Conservation (phyloP, 2,329 filamentous ascomycete species). For the Cladosporium austrohemisphaericum region DNA sequence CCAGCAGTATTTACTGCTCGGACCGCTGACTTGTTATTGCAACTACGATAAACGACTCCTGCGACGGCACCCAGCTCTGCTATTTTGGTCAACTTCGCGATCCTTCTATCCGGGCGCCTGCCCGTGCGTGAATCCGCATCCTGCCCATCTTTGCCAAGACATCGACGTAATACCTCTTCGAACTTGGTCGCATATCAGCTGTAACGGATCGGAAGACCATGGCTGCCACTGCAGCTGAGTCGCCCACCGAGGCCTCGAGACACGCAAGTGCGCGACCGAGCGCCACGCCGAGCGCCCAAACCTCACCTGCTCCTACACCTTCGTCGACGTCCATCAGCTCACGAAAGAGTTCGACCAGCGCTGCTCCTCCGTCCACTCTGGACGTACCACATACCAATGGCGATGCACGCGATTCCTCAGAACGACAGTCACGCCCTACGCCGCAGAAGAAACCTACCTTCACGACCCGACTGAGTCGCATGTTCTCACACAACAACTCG, state of each 20-base stretch:
- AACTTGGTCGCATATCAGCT: neutral
- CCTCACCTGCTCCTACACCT: constrained; percentile 42
- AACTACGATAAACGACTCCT: neutral
- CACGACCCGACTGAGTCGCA: constrained; percentile 38
- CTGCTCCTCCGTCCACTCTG: constrained; percentile 1
- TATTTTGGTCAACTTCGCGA: constrained; percentile 9
- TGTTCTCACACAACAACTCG: constrained; percentile 36
- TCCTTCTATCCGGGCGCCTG: constrained; percentile 11
- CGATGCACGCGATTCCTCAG: constrained; percentile 19
- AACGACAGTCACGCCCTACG: constrained; percentile 21
- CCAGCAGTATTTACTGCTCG: neutral
- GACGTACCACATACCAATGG: constrained; percentile 18
- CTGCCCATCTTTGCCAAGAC: constrained; percentile 7
- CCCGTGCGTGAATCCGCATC: constrained; percentile 6
- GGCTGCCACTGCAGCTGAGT: neutral
- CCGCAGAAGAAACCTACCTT: constrained; percentile 38
- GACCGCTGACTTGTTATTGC: neutral
- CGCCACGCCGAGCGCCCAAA: constrained; percentile 12
- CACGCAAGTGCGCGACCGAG: constrained; percentile 9
- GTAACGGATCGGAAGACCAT: neutral
- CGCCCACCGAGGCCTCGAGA: neutral
- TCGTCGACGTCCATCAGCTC: constrained; percentile 43
- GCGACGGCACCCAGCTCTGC: neutral
- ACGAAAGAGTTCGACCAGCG: constrained; percentile 16
- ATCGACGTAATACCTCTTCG: constrained; percentile 11